Base-by-base conservation (phyloP, 2,329 filamentous ascomycete species). In the Alternaria angustiovoidea region DNA sequence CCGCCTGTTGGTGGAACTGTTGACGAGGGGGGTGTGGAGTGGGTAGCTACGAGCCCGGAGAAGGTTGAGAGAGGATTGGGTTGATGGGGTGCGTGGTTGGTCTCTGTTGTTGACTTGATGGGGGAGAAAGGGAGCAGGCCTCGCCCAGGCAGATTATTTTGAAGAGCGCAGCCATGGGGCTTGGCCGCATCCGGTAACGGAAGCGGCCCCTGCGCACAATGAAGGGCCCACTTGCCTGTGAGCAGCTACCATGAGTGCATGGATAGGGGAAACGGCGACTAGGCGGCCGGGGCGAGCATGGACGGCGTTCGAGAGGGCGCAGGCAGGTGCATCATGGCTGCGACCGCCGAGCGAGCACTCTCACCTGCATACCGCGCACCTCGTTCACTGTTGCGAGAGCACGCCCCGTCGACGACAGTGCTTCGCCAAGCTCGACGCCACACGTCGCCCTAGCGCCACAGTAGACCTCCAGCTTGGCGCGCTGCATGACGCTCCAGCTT, bases 1-100 rank as follows among this genome's bases (percentile, higher is more conserved):
- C 80, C 80, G 80, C 79, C 80, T 74, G 73, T 71, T 75, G 80
- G 81, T 81, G 81, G 81, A 82, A 79, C 73, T 75, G 71, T 84
- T 83, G 81, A 79, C 78, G 80, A 83, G 81, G 79, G 81, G 78
- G 81, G 81, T 81, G 81, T 60, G 79, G 77, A 60, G 71, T 82
- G 82, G 81, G 81, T 79, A 83, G 82, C 82, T 84, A 83, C 72
- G 78, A 76, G 78, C 78, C 78, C 78, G 78, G 66, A 61, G 72
- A 71, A 69, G 69, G 72, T 70, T 68, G 68, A 61, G 67, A 66
- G 66, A 68, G 71, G 65, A 61, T 63, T 68, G 64, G 62, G 67
- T 71, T 72, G 75, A 71, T 74, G 72, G 69, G 63, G 64, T 60
- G 63, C 54, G 59, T 66, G 58, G 68, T 64, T 59, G 67, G 65